Conservation (phyloP, 2,329 filamentous ascomycete genomes). For the Biscogniauxia mediterranea region DNA sequence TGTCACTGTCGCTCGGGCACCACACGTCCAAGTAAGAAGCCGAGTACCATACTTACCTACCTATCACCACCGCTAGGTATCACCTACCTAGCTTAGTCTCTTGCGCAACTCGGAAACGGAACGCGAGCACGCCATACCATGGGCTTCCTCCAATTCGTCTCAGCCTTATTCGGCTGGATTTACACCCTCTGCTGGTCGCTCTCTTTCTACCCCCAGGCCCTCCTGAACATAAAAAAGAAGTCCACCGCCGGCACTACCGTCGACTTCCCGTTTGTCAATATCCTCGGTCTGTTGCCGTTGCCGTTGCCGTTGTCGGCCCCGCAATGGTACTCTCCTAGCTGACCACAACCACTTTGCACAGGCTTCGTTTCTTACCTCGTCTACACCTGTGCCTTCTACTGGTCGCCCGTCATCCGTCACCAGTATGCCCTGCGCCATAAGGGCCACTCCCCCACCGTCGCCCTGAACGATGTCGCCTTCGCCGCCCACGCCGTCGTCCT, state of each 20-base stretch:
- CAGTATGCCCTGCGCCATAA: constrained; percentile 83
- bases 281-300: constrained; percentile 44
- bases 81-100: neutral
- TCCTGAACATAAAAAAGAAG: constrained; percentile 73
- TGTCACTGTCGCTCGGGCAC: neutral
- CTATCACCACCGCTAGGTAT: no score
- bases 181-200: constrained; percentile 78
- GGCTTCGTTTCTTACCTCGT: constrained; percentile 75
- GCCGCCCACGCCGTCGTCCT: constrained; percentile 76
- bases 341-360: constrained; percentile 15
- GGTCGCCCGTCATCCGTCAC: constrained; percentile 69
- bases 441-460: constrained; percentile 76
- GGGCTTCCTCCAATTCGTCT: constrained; percentile 48
- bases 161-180: constrained; percentile 68
- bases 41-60: neutral
- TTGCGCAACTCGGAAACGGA: neutral
- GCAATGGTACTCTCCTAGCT: no score
- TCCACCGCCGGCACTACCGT: constrained; percentile 82
- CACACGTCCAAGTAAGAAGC: neutral
- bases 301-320: no score
- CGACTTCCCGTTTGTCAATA: constrained; percentile 80
- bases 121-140: constrained; percentile 18
- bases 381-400: constrained; percentile 75
- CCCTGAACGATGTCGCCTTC: constrained; percentile 87
- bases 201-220: constrained; percentile 89